phyloP scores from a whole-genome alignment of 495 filamentous ascomycete species.

The Xylaria longipes region DNA sequence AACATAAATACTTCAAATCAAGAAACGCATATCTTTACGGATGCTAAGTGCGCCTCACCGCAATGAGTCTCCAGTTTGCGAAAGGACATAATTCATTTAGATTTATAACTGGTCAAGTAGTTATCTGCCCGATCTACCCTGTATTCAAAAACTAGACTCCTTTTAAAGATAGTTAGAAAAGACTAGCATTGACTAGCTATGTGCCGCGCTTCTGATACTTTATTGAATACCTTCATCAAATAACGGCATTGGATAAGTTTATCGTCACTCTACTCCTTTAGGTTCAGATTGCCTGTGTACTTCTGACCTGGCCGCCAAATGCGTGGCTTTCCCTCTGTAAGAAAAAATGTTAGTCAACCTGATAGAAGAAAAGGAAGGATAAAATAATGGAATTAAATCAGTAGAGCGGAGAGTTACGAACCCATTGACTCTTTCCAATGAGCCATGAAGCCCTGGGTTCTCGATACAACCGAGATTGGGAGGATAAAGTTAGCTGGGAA shows the following conservation, averaged over 20 bases:
- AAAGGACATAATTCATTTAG: no score
- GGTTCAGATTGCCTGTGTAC: slow-evolving; percentile 19
- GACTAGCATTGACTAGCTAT: neutral
- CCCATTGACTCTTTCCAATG: slow-evolving; percentile 44
- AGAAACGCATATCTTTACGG: no score
- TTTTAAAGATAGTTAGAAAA: neutral
- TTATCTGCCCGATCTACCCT: no score
- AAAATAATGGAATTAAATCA: neutral
- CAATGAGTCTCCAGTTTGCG: no score
- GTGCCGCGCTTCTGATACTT: neutral
- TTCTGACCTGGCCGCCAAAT: slow-evolving; percentile 23
- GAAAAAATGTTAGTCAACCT: neutral
- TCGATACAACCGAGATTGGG: slow-evolving; percentile 37
- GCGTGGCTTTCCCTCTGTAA: slow-evolving; percentile 16
- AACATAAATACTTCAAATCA: no score
- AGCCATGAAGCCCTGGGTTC: slow-evolving; percentile 38
- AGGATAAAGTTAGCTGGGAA: slow-evolving; percentile 39
- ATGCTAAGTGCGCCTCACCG: no score
- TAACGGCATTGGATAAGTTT: neutral
- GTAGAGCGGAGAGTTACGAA: slow-evolving; percentile 22
- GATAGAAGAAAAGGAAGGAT: neutral
- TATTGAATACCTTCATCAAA: neutral
- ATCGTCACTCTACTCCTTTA: slow-evolving; percentile 20
- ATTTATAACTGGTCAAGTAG: no score
- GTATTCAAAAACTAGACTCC: neutral